Percentiles rank a stretch among this genome's conserved stretches.
phyloP scores from a whole-genome alignment of 169 alveolate species.

The Theileria parva region DNA sequence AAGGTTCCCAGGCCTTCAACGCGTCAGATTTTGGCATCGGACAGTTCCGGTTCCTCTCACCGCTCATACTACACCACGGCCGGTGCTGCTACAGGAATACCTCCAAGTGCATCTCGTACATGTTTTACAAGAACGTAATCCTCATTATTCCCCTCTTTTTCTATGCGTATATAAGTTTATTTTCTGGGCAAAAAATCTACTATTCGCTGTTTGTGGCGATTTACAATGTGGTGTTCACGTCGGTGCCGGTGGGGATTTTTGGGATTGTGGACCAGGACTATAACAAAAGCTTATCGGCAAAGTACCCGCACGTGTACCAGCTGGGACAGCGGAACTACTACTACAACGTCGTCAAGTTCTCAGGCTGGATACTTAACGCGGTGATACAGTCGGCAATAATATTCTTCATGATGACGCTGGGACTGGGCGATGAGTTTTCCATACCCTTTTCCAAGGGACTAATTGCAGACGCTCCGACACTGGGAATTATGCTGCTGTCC shows the following conservation, averaged over 20 bases:
- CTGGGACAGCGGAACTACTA: constrained; percentile 75
- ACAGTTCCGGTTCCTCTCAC: constrained; percentile 83
- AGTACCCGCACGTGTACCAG: constrained; percentile 74
- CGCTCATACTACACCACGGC: constrained; percentile 86
- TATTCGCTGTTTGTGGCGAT: constrained; percentile 92
- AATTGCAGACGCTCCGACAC: constrained; percentile 65
- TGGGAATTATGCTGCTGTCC: constrained; percentile 66
- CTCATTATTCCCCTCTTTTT: constrained; percentile 91
- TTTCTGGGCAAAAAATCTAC: constrained; percentile 92
- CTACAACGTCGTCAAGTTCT: constrained; percentile 68
- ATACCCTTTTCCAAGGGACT: constrained; percentile 66
- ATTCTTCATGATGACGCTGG: constrained; percentile 55
- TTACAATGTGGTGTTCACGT: constrained; percentile 92
- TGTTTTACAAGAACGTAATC: constrained; percentile 95
- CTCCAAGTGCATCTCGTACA: constrained; percentile 92
- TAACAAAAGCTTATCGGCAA: constrained; percentile 62
- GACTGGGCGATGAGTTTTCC: constrained; percentile 58
- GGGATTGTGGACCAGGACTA: constrained; percentile 82
- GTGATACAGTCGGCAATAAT: constrained; percentile 73
- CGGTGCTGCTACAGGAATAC: constrained; percentile 90
- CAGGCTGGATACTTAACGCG: constrained; percentile 75
- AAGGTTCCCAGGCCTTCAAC: constrained; percentile 94
- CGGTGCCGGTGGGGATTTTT: constrained; percentile 86
- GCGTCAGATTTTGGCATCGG: constrained; percentile 88
- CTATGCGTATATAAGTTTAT: constrained; percentile 88